Evolutionary conservation across 345 rosid species (phyloP), one percentile per base, ranked within the genome.

Genomic region (Eucalyptus sp.): DNA sequence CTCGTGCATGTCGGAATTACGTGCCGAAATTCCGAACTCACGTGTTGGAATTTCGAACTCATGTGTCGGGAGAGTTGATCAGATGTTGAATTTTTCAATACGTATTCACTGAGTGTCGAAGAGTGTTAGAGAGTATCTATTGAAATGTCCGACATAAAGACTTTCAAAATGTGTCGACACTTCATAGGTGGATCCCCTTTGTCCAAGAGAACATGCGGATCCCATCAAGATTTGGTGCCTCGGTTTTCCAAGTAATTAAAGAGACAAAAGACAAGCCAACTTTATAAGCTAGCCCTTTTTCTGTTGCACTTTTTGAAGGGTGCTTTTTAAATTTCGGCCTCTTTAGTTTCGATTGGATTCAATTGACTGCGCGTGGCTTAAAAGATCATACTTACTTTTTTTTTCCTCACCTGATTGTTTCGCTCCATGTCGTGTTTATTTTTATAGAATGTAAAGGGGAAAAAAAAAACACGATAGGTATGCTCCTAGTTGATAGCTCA

Each of bases 111-210:
- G 1, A 52, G 5, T 52, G 0, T 20, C 1, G 9, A 52, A 20
- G 2, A 20, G 5, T 52, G 5, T 18, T 18, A 8, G 0, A 52
- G 0, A 52, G 10, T 52, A 52, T 20, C 4, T 18, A 20, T 52
- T 52, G 1, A 20, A 52, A 52, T 18, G 2, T 52, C 0, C 0
- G 1, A 3, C 2, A 52, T 0, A 0, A 52, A 52, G 4, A 10
- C 58, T 52, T 20, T 0, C 10, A 3, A 20, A 52, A 52, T 20
- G 25, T 20, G 25, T 20, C 25, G 25, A 0, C 22, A 18, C 58
- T 52, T 20, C 10, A 18, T 52, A 7, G 24, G 24, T 7, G 25
- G 58, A 52, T 52, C 8, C 43, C 18, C 33, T 33, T 66, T 0
- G 79, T 31, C 79, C 41, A 22, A 66, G 79, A 31, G 22, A 66